A percentile compares a stretch with the other conserved stretches of the same genome.
Conservation (phyloP, 2,329 filamentous ascomycete species). For the Xylaria sp. region DNA sequence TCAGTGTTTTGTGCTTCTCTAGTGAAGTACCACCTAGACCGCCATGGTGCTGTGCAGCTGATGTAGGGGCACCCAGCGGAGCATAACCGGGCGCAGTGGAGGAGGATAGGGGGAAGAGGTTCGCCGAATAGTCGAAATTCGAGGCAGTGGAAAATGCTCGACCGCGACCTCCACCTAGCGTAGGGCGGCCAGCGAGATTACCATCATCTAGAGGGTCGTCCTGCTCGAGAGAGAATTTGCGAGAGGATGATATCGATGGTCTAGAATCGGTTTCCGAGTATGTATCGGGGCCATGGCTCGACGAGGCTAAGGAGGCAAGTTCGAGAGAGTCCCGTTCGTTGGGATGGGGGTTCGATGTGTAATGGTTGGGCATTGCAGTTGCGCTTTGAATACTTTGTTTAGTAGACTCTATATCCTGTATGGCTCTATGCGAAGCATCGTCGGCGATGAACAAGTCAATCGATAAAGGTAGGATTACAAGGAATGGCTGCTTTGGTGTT, state of each 20-base stretch:
- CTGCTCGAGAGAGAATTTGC: conserved; percentile 84
- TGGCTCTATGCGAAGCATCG: conserved; percentile 14
- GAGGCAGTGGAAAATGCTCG: conserved; percentile 91
- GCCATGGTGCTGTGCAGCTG: conserved; percentile 54
- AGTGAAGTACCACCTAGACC: conserved; percentile 76
- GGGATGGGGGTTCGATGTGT: conserved; percentile 51
- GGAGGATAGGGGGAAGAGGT: conserved; percentile 89
- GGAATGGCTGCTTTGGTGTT: conserved; percentile 8
- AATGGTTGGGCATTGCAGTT: conserved; percentile 48
- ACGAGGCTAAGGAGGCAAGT: conserved; percentile 91
- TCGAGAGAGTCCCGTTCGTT: conserved; percentile 88
- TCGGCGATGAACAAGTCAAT: neutral
- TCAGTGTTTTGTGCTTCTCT: conserved; percentile 95
- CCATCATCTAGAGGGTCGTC: conserved; percentile 77
- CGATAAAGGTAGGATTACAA: neutral
- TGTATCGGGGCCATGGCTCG: conserved; percentile 67
- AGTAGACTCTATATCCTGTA: conserved; percentile 18
- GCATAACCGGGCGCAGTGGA: conserved; percentile 78
- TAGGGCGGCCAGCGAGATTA: conserved; percentile 55
- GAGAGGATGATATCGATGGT: conserved; percentile 90
- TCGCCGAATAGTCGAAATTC: conserved; percentile 93
- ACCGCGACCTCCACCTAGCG: conserved; percentile 50
- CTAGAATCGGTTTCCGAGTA: conserved; percentile 73
- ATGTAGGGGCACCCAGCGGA: conserved; percentile 78
- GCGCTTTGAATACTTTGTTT: neutral